Evolutionary conservation across 2,329 filamentous ascomycete genomes (phyloP).

Genomic region (Ramichloridium luteum): DNA sequence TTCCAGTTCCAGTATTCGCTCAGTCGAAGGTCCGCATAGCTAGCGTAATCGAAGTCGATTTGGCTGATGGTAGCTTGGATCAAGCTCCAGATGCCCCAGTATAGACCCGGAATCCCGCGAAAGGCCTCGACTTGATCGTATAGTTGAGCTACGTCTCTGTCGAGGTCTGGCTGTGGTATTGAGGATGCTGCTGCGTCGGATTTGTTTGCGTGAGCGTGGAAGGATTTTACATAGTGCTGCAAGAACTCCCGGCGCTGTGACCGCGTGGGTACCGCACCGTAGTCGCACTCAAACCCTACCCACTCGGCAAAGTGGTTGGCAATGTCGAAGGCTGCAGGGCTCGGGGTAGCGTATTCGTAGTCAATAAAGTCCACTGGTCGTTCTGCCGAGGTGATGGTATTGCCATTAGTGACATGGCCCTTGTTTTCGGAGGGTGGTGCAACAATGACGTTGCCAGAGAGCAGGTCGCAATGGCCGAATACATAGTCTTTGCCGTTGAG

Average conservation of each 20-base stretch:
- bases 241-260: constrained; percentile 70
- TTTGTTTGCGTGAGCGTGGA: constrained; percentile 35
- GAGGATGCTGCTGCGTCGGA: constrained; percentile 7
- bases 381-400: constrained; percentile 12
- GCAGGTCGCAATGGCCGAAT: constrained; percentile 87
- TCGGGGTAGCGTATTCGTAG: constrained; percentile 94
- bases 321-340: constrained; percentile 89
- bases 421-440: constrained; percentile 18
- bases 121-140: constrained; percentile 74
- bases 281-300: constrained; percentile 94
- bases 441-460: constrained; percentile 97
- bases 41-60: constrained; percentile 94
- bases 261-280: constrained; percentile 65
- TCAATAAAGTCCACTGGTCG: constrained; percentile 72
- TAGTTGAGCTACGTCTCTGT: constrained; percentile 55
- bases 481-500: constrained; percentile 69
- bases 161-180: constrained; percentile 33
- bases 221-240: constrained; percentile 66
- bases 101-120: constrained; percentile 80
- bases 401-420: constrained; percentile 14
- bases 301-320: constrained; percentile 98
- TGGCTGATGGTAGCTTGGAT: constrained; percentile 90
- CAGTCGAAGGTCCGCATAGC: constrained; percentile 74
- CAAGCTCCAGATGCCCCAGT: constrained; percentile 85
- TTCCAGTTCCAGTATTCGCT: constrained; percentile 93